phyloP scores from a whole-genome alignment of 768 basidiomycete species.

The Agaricus subrufescens region DNA sequence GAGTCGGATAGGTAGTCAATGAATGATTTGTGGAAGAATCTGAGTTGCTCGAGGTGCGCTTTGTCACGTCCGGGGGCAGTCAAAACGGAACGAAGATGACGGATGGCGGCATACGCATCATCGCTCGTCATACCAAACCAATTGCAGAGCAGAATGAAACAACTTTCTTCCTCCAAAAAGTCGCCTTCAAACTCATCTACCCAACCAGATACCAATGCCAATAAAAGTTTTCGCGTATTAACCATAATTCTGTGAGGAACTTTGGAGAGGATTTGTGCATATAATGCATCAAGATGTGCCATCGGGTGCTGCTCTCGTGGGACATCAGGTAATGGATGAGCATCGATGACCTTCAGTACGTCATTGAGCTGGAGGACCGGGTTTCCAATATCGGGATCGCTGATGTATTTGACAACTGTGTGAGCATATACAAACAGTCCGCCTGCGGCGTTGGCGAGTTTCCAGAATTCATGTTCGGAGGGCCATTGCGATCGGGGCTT shows the following conservation, averaged over 20 bases:
- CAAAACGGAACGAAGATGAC: not conserved
- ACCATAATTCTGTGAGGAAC: not conserved
- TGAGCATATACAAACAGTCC: not conserved
- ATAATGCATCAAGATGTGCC: conserved; percentile 7
- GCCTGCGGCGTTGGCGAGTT: not conserved
- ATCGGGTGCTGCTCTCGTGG: not conserved
- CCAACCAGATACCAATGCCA: not conserved
- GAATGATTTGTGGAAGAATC: not conserved
- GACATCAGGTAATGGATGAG: not conserved
- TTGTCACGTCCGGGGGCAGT: not conserved
- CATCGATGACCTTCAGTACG: conserved; percentile 2
- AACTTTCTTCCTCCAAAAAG: no score
- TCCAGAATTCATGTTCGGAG: not conserved
- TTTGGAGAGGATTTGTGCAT: not conserved
- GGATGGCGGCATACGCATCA: not conserved
- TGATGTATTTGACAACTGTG: not conserved
- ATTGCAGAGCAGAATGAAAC: not conserved
- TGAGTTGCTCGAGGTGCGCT: not conserved
- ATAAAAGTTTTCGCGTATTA: not conserved
- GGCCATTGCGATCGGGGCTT: not conserved
- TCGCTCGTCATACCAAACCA: not conserved
- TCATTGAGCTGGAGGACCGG: not conserved
- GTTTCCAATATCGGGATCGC: not conserved
- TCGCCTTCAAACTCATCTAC: no score
- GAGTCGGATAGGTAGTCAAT: not conserved